Evolutionary conservation across 768 basidiomycete species (phyloP), one percentile per base, ranked within the genome.

Genomic region (Lactarius akahatsu): DNA sequence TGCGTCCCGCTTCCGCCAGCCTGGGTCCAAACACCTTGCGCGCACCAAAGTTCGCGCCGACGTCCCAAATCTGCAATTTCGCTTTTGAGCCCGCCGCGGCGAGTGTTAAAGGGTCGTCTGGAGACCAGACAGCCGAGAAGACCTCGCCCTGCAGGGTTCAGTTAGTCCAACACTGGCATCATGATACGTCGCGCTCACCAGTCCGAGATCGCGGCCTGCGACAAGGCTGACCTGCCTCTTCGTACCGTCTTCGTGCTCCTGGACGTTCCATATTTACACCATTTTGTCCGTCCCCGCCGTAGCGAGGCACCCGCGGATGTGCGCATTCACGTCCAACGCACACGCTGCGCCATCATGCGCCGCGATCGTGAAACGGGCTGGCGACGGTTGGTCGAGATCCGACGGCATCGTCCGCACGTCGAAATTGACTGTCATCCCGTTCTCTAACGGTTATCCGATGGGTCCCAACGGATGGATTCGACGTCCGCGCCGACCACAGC

Each of bases 201-300:
- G 86, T 41, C 94, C 95, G 30, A 99, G 82, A 77, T 99, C 95
- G 64, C 95, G 78, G 11, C 91, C 91, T 4, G 88, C 88, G 20
- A 94, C 93, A 69, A 96, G 80, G 74, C 87, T 91, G 73, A 97
- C 91, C 62, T 85, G 85, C 41, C 85, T 81, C 78, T 90, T 91
- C 36, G 84, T 87, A 8, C 79, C 80, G n/a, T 77, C 77, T 20
- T 81, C 81, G 56, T 86, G 86, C 67, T 91, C 89, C 52, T 79
- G 80, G 57, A 96, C 80, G 73, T 98, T 98, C 97, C 97, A 99
- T 4, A 98, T 82, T 77, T 98, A 97, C 75, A 97, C 92, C 40
- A 93, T 79, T 75, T 96, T 97, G 81, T 98, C 97, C 20, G 90
- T 88, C 2, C 97, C 97, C n/a, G 96, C 97, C 0, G 97, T 98